phyloP scores from a whole-genome alignment of 2,329 filamentous ascomycete genomes.

The Aspergillus quadricinctus region DNA sequence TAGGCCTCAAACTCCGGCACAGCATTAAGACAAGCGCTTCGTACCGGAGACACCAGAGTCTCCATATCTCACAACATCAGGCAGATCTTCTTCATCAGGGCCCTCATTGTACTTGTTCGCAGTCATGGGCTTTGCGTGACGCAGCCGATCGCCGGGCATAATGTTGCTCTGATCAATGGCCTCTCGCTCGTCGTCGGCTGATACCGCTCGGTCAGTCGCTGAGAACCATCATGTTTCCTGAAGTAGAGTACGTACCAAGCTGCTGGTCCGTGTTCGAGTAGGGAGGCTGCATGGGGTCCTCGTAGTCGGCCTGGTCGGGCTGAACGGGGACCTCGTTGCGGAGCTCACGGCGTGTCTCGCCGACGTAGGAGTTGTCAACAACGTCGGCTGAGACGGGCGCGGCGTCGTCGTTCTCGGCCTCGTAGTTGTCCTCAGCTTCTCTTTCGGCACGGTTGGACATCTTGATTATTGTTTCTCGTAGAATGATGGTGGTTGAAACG shows the following conservation, averaged over 20 bases:
- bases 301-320: slow-evolving; percentile 17
- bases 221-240: not conserved
- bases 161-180: slow-evolving; percentile 21
- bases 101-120: slow-evolving; percentile 20
- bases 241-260: slow-evolving; percentile 22
- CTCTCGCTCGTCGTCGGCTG: slow-evolving; percentile 19
- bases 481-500: not conserved
- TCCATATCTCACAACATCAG: slow-evolving; percentile 5
- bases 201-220: not conserved
- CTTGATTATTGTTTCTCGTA: not conserved
- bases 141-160: slow-evolving; percentile 18
- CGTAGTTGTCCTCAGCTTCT: slow-evolving; percentile 27
- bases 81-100: slow-evolving; percentile 20
- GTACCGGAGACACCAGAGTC: not conserved
- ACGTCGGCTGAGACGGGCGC: slow-evolving; percentile 18
- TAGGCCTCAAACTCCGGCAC: not conserved
- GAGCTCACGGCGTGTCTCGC: slow-evolving; percentile 15
- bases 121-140: slow-evolving; percentile 21
- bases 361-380: slow-evolving; percentile 21
- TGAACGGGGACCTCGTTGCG: slow-evolving; percentile 20
- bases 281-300: slow-evolving; percentile 27
- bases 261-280: slow-evolving; percentile 25
- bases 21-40: not conserved
- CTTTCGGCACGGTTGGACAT: slow-evolving; percentile 22
- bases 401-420: slow-evolving; percentile 24